These are phyloP conservation scores for Citrus inodora DNA, from an alignment of 345 rosid species.

Conservation along the genomic window DNA sequence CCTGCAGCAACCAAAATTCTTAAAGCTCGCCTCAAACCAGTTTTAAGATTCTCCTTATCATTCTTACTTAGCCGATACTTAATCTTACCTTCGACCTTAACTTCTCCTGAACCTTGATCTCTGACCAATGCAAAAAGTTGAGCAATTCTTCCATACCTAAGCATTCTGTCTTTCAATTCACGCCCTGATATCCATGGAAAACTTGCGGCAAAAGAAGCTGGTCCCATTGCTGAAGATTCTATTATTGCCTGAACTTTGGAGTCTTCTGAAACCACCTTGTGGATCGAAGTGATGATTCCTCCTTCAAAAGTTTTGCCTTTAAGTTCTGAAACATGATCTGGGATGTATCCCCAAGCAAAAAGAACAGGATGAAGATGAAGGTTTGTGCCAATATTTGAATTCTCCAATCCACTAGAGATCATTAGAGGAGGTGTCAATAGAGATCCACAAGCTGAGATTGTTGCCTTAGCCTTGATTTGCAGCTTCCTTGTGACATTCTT, in stretches of 20 bases:
- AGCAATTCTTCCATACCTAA: conserved; percentile 48
- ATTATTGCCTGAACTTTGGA: conserved; percentile 44
- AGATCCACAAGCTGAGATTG: conserved; percentile 64
- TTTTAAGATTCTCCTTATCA: conserved; percentile 58
- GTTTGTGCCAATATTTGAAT: conserved; percentile 54
- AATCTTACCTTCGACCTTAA: conserved; percentile 31
- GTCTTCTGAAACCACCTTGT: conserved; percentile 25
- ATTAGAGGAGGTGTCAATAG: conserved; percentile 61
- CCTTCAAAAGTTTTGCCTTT: conserved; percentile 50
- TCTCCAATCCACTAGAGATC: conserved; percentile 58
- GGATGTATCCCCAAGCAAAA: conserved; percentile 69
- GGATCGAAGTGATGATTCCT: conserved; percentile 63
- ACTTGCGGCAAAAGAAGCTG: conserved; percentile 50
- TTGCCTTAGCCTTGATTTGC: conserved; percentile 55
- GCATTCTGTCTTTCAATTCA: conserved; percentile 52
- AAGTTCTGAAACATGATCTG: conserved; percentile 29
- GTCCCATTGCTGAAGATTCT: conserved; percentile 60
- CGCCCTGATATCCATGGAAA: conserved; percentile 67
- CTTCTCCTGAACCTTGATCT: conserved; percentile 42
- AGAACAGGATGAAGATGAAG: conserved; percentile 63
- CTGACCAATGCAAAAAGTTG: conserved; percentile 43
- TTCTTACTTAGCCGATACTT: conserved; percentile 32
- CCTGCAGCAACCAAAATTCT: conserved; percentile 74
- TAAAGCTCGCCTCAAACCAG: conserved; percentile 55
- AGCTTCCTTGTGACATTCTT: conserved; percentile 33